A percentile compares a stretch with the other conserved stretches of the same genome.
These are phyloP conservation scores for Candida quercuum DNA, from an alignment of 805 yeast species.

Conservation along the genomic window DNA sequence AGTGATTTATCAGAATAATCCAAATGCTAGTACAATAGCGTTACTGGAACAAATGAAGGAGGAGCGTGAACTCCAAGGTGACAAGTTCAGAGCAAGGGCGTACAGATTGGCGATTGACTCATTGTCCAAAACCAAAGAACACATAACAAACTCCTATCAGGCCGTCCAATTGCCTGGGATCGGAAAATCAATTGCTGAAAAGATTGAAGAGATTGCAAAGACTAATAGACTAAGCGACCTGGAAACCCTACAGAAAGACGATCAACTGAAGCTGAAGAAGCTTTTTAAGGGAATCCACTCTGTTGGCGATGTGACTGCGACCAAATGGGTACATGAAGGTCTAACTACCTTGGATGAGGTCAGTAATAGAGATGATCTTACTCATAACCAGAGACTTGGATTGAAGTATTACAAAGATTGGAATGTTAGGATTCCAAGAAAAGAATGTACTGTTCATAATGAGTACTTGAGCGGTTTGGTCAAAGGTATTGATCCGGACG, in stretches of 20 bases:
- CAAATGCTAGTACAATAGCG: constrained; percentile 17
- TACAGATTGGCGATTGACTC: constrained; percentile 41
- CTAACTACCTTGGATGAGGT: constrained; percentile 35
- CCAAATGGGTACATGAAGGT: constrained; percentile 34
- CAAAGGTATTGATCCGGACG: constrained; percentile 28
- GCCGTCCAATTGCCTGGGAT: constrained; percentile 36
- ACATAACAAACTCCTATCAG: constrained; percentile 30
- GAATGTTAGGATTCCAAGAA: constrained; percentile 37
- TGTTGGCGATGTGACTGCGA: constrained; percentile 40
- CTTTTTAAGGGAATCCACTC: constrained; percentile 40
- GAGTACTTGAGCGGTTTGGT: constrained; percentile 25
- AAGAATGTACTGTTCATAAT: constrained; percentile 37
- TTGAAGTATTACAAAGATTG: constrained; percentile 44
- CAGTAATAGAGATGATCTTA: constrained; percentile 22
- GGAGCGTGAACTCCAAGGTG: constrained; percentile 23
- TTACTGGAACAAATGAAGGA: constrained; percentile 17
- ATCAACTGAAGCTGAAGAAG: constrained; percentile 22
- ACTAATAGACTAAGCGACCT: constrained; percentile 28
- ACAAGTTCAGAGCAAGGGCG: constrained; percentile 33
- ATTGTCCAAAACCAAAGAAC: constrained; percentile 23
- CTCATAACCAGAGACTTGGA: constrained; percentile 31
- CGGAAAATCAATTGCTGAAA: constrained; percentile 34
- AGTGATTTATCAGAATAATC: constrained; percentile 11
- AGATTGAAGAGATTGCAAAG: constrained; percentile 40
- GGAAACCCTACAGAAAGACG: constrained; percentile 21